A percentile compares a stretch with the other conserved stretches of the same genome.
Evolutionary conservation across 164 flowering plant genomes (phyloP).

Genomic region (Buxus sempervirens): DNA sequence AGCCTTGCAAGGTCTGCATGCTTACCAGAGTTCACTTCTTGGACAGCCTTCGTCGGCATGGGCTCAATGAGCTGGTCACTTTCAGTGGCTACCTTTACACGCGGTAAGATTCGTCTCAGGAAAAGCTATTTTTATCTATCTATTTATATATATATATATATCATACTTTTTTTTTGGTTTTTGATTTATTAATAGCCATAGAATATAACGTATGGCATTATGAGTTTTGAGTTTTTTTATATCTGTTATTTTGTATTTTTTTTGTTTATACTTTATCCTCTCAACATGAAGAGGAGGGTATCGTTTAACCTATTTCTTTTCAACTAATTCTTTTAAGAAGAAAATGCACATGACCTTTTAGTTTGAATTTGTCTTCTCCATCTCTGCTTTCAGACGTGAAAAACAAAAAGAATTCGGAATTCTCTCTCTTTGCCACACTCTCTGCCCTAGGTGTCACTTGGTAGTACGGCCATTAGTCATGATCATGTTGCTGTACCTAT

Average conservation of each 20-base stretch:
- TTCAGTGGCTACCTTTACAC: slow-evolving; percentile 28
- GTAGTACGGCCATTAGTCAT: no score
- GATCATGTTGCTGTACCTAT: no score
- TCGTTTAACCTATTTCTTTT: no score
- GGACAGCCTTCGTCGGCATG: slow-evolving; percentile 20
- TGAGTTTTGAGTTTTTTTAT: not conserved
- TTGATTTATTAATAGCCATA: not conserved
- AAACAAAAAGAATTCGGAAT: no score
- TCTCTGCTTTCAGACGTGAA: no score
- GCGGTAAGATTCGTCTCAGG: slow-evolving; percentile 28
- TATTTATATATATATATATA: not conserved
- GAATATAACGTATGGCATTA: not conserved
- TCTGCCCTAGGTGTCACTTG: no score
- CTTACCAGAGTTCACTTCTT: slow-evolving; percentile 24
- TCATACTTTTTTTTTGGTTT: not conserved
- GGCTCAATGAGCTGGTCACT: slow-evolving; percentile 22
- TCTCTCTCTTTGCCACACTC: no score
- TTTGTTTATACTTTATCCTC: no score
- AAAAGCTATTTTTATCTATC: not conserved
- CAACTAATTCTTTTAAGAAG: not conserved
- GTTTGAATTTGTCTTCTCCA: no score
- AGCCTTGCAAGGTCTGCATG: slow-evolving; percentile 23
- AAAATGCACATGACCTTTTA: no score
- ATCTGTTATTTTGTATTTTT: no score
- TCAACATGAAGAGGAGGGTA: not conserved